Percentiles rank a stretch among this genome's conserved stretches.
Conservation (phyloP, 1,284 basidiomycete genomes). For the Ustilago shanxiensis region DNA sequence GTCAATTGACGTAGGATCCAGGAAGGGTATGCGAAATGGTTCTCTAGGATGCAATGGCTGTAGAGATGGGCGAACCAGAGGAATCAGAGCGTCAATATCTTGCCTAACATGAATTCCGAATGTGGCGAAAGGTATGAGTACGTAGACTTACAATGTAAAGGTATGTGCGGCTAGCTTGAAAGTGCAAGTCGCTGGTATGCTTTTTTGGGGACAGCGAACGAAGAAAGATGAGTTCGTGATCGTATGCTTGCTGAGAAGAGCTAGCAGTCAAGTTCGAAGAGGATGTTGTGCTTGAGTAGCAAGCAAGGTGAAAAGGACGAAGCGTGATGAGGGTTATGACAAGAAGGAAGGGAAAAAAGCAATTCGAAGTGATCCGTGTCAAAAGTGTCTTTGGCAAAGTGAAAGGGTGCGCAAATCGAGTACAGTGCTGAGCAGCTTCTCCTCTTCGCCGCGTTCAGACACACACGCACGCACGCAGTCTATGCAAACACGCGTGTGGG, state of each 20-base stretch:
- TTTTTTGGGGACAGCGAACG: conserved; percentile 11
- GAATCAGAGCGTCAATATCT: conserved; percentile 8
- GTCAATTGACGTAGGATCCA: conserved; percentile 4
- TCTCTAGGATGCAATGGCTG: conserved; percentile 18
- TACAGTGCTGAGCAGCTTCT: conserved; percentile 7
- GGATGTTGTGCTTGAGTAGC: conserved; percentile 3
- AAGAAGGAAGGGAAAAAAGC: neutral
- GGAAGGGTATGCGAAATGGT: conserved; percentile 30
- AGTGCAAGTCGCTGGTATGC: conserved; percentile 25
- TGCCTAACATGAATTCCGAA: neutral
- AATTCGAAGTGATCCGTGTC: neutral
- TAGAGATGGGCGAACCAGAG: neutral
- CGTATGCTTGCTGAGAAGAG: neutral
- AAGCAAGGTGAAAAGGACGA: neutral
- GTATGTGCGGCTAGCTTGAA: conserved; percentile 6
- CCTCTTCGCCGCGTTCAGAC: neutral
- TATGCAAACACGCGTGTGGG: conserved; percentile 7
- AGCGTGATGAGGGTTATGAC: conserved; percentile 21
- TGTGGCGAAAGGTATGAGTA: neutral
- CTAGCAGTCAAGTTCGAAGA: too few relatives aligned
- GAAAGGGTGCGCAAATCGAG: conserved; percentile 1
- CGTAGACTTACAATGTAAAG: conserved; percentile 21
- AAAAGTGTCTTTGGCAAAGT: too few relatives aligned
- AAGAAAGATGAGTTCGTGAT: conserved; percentile 1
- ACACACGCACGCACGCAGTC: conserved; percentile 12